A percentile compares a stretch with the other conserved stretches of the same genome.
Conservation (phyloP, 2,329 filamentous ascomycete species). For the Pseudodiploospora longispora region DNA sequence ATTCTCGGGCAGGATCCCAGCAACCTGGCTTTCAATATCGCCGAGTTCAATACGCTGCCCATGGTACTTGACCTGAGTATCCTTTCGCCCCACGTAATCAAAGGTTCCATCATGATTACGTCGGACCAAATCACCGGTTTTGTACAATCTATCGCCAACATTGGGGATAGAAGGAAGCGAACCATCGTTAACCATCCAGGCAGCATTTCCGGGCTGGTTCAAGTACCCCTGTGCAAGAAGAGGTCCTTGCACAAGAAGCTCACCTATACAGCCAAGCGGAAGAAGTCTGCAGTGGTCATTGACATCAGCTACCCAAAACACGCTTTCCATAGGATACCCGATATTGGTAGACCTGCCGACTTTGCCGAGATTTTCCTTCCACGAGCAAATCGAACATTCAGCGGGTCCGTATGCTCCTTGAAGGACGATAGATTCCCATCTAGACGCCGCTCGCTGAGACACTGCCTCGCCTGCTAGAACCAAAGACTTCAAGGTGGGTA, state of each 20-base stretch:
- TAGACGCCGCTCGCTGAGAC: not conserved
- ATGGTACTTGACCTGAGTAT: conserved; percentile 16
- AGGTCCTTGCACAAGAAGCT: conserved; percentile 12
- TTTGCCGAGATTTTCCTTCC: conserved; percentile 23
- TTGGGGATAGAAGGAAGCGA: conserved; percentile 30
- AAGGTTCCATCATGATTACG: not conserved
- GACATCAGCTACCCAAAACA: conserved; percentile 9
- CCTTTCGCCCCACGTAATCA: conserved; percentile 27
- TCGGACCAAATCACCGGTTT: not conserved
- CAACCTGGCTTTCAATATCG: not conserved
- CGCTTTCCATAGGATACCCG: not conserved
- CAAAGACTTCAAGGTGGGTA: conserved; percentile 14
- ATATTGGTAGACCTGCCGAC: conserved; percentile 4
- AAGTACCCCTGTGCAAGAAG: conserved; percentile 9
- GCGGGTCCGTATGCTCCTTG: conserved; percentile 5
- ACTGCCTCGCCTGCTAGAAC: not conserved
- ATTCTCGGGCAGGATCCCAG: not conserved
- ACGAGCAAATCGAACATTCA: conserved; percentile 1
- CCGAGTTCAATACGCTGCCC: conserved; percentile 2
- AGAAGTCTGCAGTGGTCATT: conserved; percentile 7
- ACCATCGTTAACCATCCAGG: not conserved
- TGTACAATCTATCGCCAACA: conserved; percentile 22
- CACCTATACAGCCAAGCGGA: conserved; percentile 8
- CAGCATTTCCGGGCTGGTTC: not conserved
- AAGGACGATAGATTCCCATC: not conserved